Percentiles rank a stretch among this genome's conserved stretches.
Evolutionary conservation across 495 filamentous ascomycete species (phyloP).

Genomic region (Bryoglossum gracile): DNA sequence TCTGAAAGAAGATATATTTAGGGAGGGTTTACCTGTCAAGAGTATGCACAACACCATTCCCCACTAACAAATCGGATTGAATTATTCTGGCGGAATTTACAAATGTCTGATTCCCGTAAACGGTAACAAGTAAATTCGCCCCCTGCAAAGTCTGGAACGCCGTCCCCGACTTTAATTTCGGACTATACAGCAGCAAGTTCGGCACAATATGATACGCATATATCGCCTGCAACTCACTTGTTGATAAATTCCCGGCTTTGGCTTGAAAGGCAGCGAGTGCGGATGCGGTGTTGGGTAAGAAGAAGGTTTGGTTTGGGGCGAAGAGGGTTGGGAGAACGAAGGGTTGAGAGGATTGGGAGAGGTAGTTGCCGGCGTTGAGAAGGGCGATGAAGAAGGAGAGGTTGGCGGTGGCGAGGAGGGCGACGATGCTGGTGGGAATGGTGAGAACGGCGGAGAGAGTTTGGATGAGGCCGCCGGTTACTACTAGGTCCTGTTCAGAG

Average conservation of each 20-base stretch:
- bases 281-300: conserved; percentile 1
- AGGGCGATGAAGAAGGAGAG: background rate
- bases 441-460: conserved; percentile 1
- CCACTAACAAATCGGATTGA: background rate
- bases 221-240: background rate
- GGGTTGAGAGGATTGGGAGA: no score
- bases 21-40: conserved; percentile 2
- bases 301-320: conserved; percentile 1
- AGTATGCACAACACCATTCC: conserved; percentile 3
- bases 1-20: no score
- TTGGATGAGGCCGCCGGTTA: conserved; percentile 5
- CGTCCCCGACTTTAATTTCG: background rate
- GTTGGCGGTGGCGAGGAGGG: background rate
- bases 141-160: background rate
- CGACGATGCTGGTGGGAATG: conserved; percentile 1
- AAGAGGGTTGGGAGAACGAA: background rate
- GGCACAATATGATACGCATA: conserved; percentile 1
- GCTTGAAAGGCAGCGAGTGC: background rate
- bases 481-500: background rate
- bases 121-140: background rate
- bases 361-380: background rate
- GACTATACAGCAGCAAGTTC: background rate
- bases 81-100: background rate
- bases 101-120: background rate
- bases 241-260: background rate